Conservation (phyloP, 805 yeast species). For the Candida piceae region DNA sequence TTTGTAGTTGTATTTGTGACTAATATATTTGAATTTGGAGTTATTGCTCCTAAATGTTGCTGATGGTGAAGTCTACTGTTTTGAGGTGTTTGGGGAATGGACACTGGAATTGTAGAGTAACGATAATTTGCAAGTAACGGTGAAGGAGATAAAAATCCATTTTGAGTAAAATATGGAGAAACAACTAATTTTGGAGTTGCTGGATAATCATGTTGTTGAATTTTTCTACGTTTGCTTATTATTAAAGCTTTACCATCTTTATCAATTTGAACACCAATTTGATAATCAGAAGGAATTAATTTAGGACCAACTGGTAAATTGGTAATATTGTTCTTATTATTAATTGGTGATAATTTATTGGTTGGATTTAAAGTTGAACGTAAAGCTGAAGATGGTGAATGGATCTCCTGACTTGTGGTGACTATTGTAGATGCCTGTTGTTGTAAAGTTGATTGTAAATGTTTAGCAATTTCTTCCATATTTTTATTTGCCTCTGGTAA, state of each 20-base stretch:
- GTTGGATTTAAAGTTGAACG: background rate
- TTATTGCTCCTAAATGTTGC: no score
- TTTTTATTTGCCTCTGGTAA: conserved; percentile 7
- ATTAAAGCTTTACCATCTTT: conserved; percentile 27
- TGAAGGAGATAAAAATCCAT: conserved; percentile 2
- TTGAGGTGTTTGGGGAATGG: conserved; percentile 2
- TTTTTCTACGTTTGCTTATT: conserved; percentile 20
- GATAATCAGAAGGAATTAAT: conserved; percentile 16
- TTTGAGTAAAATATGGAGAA: conserved; percentile 4
- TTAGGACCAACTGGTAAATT: background rate
- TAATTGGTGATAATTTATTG: background rate
- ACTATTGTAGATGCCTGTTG: conserved; percentile 2
- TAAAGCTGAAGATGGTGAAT: background rate
- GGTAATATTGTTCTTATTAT: background rate
- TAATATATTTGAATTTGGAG: no score
- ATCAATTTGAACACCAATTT: conserved; percentile 20
- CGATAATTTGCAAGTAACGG: conserved; percentile 2
- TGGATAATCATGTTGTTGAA: conserved; percentile 5
- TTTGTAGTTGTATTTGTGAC: no score
- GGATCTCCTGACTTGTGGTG: background rate
- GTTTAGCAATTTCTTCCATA: conserved; percentile 11
- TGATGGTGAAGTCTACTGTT: background rate
- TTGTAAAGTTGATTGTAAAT: conserved; percentile 11
- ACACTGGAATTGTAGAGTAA: conserved; percentile 4
- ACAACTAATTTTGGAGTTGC: conserved; percentile 11